These are phyloP conservation scores for Epichloe sibirici DNA, from an alignment of 2,329 filamentous ascomycete genomes.

Conservation along the genomic window DNA sequence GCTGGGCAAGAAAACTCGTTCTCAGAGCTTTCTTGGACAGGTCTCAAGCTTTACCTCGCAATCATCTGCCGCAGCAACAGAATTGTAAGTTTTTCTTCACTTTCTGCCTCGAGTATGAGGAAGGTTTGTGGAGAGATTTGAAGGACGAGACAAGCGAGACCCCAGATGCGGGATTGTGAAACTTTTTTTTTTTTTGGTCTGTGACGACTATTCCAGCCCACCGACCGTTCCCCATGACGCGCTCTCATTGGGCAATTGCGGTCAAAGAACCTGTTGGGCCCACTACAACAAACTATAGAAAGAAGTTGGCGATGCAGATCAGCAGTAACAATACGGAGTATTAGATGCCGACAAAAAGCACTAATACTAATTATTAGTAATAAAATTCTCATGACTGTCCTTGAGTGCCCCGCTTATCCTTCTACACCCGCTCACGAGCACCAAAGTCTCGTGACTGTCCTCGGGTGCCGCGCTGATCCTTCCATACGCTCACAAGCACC, in stretches of 20 bases:
- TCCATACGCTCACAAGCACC: too few relatives aligned
- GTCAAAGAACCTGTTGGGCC: neutral
- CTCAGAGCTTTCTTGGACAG: slow-evolving; percentile 24
- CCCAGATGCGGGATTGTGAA: slow-evolving; percentile 2
- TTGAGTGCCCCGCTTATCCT: too few relatives aligned
- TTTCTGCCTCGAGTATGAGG: slow-evolving; percentile 2
- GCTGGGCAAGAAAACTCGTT: slow-evolving; percentile 25
- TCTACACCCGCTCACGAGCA: too few relatives aligned
- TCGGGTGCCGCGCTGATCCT: too few relatives aligned
- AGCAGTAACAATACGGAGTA: too few relatives aligned
- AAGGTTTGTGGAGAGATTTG: slow-evolving; percentile 8
- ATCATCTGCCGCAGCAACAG: slow-evolving; percentile 23
- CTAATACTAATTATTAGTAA: too few relatives aligned
- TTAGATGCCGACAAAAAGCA: too few relatives aligned
- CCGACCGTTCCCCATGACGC: neutral
- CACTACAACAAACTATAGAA: neutral
- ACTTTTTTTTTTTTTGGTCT: slow-evolving; percentile 2
- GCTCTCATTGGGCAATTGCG: slow-evolving; percentile 5
- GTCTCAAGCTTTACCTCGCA: slow-evolving; percentile 26
- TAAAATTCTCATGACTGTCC: too few relatives aligned
- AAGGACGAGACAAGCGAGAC: slow-evolving; percentile 3
- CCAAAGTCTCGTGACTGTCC: too few relatives aligned
- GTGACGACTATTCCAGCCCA: neutral
- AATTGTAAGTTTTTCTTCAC: slow-evolving; percentile 2
- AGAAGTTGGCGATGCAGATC: too few relatives aligned